Evolutionary conservation across 306 rosid genomes (phyloP), one percentile per base, ranked within the genome.

Genomic region (Dalbergia oliveri): DNA sequence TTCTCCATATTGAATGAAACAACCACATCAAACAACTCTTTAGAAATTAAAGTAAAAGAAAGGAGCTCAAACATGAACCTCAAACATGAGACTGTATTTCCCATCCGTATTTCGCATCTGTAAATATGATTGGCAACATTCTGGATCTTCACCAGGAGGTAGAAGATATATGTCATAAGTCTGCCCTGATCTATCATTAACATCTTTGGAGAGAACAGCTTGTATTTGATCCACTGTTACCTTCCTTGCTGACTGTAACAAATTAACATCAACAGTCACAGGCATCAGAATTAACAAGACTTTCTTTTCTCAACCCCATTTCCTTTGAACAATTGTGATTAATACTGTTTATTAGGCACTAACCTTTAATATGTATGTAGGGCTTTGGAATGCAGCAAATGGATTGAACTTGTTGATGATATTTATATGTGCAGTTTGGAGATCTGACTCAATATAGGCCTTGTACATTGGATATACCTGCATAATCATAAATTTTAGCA

Each of bases 121-220:
- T 80, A 96, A 83, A 88, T 96, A 96, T 47, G 99, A 96, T 85
- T 96, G 99, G 84, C 99, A 96, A 53, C 94, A 86, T 85, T 93
- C 99, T n/a, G 94, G 97, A 88, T 96, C 99, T 93, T 96, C 99
- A 81, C 99, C 99, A 0, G 99, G 98, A 41, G 99, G 99, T 76
- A 96, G 85, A 75, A 96, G 97, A 88, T 90, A 95, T 89, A 96
- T 96, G 85, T 96, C 99, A 87, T 91, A 93, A 13, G 97, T 96
- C 87, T 93, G 88, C 79, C 93, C 99, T 13, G n/a, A n/a, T n/a
- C n/a, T n/a, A n/a, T n/a, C n/a, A n/a, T n/a, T n/a, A n/a, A n/a
- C n/a, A n/a, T n/a, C n/a, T n/a, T n/a, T n/a, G n/a, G n/a, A n/a
- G 67, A 91, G 81, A 59, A 81, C 88, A 70, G 91, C 85, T 89